Evolutionary conservation across 768 basidiomycete species (phyloP).

Genomic region (Hydnomerulius pinastri): DNA sequence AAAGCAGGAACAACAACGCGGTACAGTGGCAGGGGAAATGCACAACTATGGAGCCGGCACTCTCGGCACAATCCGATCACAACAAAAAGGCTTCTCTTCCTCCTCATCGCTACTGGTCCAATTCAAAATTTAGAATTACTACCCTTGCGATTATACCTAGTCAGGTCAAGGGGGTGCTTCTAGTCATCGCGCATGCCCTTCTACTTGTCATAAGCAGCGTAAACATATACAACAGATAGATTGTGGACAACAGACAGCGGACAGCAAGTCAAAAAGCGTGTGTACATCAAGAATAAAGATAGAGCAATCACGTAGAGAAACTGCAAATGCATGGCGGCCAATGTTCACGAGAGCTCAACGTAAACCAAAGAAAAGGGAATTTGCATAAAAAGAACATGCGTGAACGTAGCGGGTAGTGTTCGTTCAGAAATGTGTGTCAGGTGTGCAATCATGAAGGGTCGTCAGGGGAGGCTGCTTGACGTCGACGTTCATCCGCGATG

Average conservation of each 20-base stretch:
- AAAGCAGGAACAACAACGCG: constrained; percentile 34
- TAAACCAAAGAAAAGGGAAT: background rate
- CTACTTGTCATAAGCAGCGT: background rate
- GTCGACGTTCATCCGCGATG: constrained; percentile 44
- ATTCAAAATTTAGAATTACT: background rate
- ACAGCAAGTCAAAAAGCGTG: background rate
- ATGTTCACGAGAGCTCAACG: background rate
- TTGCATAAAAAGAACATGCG: background rate
- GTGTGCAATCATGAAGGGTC: background rate
- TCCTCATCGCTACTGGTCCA: background rate
- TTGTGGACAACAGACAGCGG: background rate
- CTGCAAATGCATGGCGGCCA: background rate
- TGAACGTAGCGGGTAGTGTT: background rate
- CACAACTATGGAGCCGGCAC: constrained; percentile 6
- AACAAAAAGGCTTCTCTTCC: constrained; percentile 18
- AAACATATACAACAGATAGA: background rate
- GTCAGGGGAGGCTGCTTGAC: background rate
- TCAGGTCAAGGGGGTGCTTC: background rate
- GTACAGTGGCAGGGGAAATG: constrained; percentile 31
- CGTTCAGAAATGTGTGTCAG: background rate
- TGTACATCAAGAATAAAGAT: background rate
- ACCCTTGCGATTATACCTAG: too few relatives aligned
- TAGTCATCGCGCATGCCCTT: background rate
- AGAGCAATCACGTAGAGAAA: background rate
- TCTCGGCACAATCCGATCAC: constrained; percentile 36